Percentiles rank a stretch among this genome's conserved stretches.
phyloP scores from a whole-genome alignment of 805 yeast genomes.

The Tetrapisispora nanseiensis region DNA sequence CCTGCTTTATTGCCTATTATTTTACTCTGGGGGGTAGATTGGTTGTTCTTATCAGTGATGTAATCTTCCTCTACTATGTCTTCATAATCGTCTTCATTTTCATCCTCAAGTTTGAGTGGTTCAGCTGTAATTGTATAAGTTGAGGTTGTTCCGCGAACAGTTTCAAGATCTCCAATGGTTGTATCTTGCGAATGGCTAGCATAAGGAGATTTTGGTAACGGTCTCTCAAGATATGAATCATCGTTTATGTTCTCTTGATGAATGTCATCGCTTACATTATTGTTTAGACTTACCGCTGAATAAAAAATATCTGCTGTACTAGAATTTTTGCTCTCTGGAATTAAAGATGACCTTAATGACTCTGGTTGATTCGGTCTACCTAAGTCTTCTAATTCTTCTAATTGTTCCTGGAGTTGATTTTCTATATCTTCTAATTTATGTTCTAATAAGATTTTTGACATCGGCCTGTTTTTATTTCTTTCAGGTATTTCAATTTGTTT shows the following conservation, averaged over 20 bases:
- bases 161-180: not conserved
- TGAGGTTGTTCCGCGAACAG: not conserved
- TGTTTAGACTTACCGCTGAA: constrained; percentile 17
- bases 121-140: not conserved
- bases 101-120: not conserved
- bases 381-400: not conserved
- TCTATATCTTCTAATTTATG: constrained; percentile 4
- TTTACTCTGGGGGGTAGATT: not conserved
- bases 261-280: constrained; percentile 3
- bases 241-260: constrained; percentile 3
- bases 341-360: not conserved
- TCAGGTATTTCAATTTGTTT: constrained; percentile 19
- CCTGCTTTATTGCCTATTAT: not conserved
- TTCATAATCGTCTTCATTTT: constrained; percentile 2
- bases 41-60: not conserved
- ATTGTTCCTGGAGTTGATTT: not conserved
- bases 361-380: not conserved
- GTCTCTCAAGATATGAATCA: constrained; percentile 15
- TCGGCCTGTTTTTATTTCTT: constrained; percentile 26
- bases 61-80: constrained; percentile 1
- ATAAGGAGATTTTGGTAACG: constrained; percentile 16
- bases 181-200: not conserved
- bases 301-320: constrained; percentile 18
- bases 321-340: constrained; percentile 2
- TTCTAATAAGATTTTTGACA: constrained; percentile 15